Evolutionary conservation across 2,329 filamentous ascomycete species (phyloP).

Genomic region (Alternaria gansuensis): DNA sequence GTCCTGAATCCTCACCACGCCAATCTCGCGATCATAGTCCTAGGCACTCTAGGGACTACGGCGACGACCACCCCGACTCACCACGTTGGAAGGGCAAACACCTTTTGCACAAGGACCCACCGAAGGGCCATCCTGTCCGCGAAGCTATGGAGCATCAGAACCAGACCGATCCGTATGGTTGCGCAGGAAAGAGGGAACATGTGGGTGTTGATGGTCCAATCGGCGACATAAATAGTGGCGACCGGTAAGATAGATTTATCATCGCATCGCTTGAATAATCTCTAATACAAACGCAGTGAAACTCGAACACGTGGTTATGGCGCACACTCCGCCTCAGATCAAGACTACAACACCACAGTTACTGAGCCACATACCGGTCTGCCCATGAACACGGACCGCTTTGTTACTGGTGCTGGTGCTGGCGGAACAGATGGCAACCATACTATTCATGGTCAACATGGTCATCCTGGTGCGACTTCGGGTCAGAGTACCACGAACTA

Average conservation of each 20-base stretch:
- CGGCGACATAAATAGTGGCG: slow-evolving; percentile 35
- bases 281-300: slow-evolving; percentile 26
- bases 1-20: slow-evolving; percentile 31
- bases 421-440: slow-evolving; percentile 52
- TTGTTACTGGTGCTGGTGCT: slow-evolving; percentile 35
- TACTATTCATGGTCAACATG: slow-evolving; percentile 40
- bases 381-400: slow-evolving; percentile 54
- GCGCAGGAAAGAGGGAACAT: slow-evolving; percentile 35
- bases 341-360: slow-evolving; percentile 35
- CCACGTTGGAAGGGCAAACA: slow-evolving; percentile 44
- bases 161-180: slow-evolving; percentile 17
- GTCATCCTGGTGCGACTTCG: slow-evolving; percentile 12
- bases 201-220: slow-evolving; percentile 46
- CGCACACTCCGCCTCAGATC: slow-evolving; percentile 29
- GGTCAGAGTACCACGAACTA: slow-evolving; percentile 24
- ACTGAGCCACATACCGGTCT: slow-evolving; percentile 54
- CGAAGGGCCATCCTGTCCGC: slow-evolving; percentile 46
- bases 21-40: slow-evolving; percentile 33
- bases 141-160: slow-evolving; percentile 38
- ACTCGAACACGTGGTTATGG: slow-evolving; percentile 30
- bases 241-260: slow-evolving; percentile 36
- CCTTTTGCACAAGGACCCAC: slow-evolving; percentile 56
- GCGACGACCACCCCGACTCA: slow-evolving; percentile 29
- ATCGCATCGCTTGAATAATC: neutral
- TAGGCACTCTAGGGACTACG: slow-evolving; percentile 38